A percentile compares a stretch with the other conserved stretches of the same genome.
Conservation (phyloP, 1,284 basidiomycete species). For the Trichosporon ovoides region DNA sequence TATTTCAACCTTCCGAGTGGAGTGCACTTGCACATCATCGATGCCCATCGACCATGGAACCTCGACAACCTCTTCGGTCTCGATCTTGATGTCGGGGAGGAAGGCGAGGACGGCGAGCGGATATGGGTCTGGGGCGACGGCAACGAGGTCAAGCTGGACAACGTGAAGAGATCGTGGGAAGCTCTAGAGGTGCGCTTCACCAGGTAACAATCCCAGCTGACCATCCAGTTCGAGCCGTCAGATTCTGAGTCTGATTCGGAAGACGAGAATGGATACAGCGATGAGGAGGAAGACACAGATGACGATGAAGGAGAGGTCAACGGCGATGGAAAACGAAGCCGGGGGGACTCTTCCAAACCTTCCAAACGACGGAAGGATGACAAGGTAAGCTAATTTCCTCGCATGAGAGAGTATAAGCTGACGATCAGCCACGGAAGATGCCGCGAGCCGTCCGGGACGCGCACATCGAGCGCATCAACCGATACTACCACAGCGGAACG, state of each 20-base stretch:
- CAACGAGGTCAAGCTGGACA: slow-evolving; percentile 58
- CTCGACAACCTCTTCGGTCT: slow-evolving; percentile 79
- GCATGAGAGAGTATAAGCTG: too few relatives aligned
- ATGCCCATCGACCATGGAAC: slow-evolving; percentile 87
- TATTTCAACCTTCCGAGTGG: slow-evolving; percentile 47
- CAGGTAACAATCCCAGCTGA: neutral
- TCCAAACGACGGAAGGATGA: slow-evolving; percentile 30
- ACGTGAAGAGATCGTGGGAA: slow-evolving; percentile 53
- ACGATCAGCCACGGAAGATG: slow-evolving; percentile 52
- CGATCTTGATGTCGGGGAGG: slow-evolving; percentile 41
- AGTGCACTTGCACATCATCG: slow-evolving; percentile 82
- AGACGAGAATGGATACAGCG: slow-evolving; percentile 49
- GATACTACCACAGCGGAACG: slow-evolving; percentile 80
- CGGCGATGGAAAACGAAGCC: slow-evolving; percentile 53
- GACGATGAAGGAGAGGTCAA: slow-evolving; percentile 50
- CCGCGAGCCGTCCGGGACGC: slow-evolving; percentile 64
- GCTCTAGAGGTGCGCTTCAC: slow-evolving; percentile 66
- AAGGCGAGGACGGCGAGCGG: slow-evolving; percentile 52
- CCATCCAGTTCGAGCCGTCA: slow-evolving; percentile 34
- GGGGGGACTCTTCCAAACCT: slow-evolving; percentile 19
- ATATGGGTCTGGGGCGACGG: slow-evolving; percentile 81
- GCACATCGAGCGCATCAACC: slow-evolving; percentile 62
- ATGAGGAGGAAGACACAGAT: slow-evolving; percentile 52
- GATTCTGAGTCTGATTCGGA: slow-evolving; percentile 40
- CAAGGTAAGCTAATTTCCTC: slow-evolving; percentile 16